Conservation (phyloP, 2,329 filamentous ascomycete genomes). For the Colletotrichum musicola region DNA sequence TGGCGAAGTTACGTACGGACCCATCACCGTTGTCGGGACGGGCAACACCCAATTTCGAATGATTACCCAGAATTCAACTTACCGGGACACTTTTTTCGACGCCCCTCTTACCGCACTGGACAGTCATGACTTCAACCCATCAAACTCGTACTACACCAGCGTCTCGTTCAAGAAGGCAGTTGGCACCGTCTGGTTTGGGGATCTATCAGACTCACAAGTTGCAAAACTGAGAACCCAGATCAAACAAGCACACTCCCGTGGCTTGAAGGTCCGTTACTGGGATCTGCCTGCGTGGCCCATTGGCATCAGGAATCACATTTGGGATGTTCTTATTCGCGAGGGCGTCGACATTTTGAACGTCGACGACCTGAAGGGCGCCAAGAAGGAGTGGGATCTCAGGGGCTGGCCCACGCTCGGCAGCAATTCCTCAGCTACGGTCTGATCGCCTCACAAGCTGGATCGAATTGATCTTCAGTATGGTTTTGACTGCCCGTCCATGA, state of each 20-base stretch:
- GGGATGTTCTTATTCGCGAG: conserved; percentile 66
- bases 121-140: conserved; percentile 54
- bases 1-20: conserved; percentile 62
- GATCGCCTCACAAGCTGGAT: background rate
- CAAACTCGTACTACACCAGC: conserved; percentile 77
- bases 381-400: conserved; percentile 51
- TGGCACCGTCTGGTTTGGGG: conserved; percentile 61
- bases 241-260: conserved; percentile 62
- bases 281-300: conserved; percentile 69
- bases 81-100: conserved; percentile 75
- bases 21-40: conserved; percentile 77
- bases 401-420: conserved; percentile 30
- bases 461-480: background rate
- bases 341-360: conserved; percentile 73
- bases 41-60: conserved; percentile 72
- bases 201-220: conserved; percentile 59
- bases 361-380: conserved; percentile 66
- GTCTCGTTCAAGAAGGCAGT: conserved; percentile 67
- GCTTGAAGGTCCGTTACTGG: conserved; percentile 72
- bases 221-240: conserved; percentile 59
- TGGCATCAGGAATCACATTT: conserved; percentile 65
- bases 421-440: conserved; percentile 16
- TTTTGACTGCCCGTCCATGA: background rate
- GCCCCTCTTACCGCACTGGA: conserved; percentile 66
- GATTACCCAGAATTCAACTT: conserved; percentile 63